phyloP scores from a whole-genome alignment of 2,329 filamentous ascomycete genomes.

The Penicillium sp. region DNA sequence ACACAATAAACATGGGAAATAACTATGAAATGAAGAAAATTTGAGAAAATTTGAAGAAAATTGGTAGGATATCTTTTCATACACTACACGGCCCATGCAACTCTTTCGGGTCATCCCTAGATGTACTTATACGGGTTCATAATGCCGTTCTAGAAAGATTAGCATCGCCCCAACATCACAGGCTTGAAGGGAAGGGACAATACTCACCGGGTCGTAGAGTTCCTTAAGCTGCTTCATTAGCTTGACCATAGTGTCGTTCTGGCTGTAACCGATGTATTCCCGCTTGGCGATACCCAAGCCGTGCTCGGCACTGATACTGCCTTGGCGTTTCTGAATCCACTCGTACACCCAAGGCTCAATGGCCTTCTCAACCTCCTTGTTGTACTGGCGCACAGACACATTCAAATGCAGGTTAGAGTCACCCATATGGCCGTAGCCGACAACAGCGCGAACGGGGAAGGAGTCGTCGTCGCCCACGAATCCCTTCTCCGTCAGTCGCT shows the following conservation, averaged over 20 bases:
- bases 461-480: slow-evolving; percentile 75
- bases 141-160: slow-evolving; percentile 74
- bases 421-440: slow-evolving; percentile 98
- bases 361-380: slow-evolving; percentile 80
- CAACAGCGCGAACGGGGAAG: slow-evolving; percentile 81
- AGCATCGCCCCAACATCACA: slow-evolving; percentile 8
- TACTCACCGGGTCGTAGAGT: slow-evolving; percentile 86
- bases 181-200: neutral
- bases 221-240: slow-evolving; percentile 96
- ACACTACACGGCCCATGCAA: slow-evolving; percentile 5
- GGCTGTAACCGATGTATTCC: slow-evolving; percentile 90
- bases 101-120: slow-evolving; percentile 19
- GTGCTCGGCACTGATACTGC: slow-evolving; percentile 96
- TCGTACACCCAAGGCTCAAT: slow-evolving; percentile 97
- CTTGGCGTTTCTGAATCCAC: slow-evolving; percentile 85
- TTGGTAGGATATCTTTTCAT: slow-evolving; percentile 8
- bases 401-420: slow-evolving; percentile 96
- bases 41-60: too few relatives aligned
- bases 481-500: slow-evolving; percentile 70
- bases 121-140: slow-evolving; percentile 99
- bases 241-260: slow-evolving; percentile 79
- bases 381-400: slow-evolving; percentile 77
- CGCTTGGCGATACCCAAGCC: slow-evolving; percentile 94
- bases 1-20: neutral
- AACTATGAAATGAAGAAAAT: neutral